Evolutionary conservation across 768 basidiomycete species (phyloP).

Genomic region (Clavaria fumosa): DNA sequence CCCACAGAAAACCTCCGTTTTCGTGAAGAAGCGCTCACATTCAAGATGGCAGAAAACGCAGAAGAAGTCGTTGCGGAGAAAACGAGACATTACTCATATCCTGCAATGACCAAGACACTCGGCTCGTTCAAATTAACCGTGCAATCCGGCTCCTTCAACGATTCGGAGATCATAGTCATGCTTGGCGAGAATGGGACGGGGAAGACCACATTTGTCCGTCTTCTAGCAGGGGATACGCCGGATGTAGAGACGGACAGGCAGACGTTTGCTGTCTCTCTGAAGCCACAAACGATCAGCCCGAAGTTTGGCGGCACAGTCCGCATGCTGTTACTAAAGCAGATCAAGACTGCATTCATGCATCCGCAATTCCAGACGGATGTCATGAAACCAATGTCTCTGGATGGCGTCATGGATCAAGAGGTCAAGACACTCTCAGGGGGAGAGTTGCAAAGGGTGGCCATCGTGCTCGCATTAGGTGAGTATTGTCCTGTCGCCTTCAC

Average conservation of each 20-base stretch:
- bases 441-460: constrained; percentile 95
- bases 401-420: constrained; percentile 92
- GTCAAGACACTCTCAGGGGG: constrained; percentile 98
- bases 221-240: constrained; percentile 86
- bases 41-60: constrained; percentile 95
- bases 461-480: constrained; percentile 78
- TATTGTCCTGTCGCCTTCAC: too few species aligned
- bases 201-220: constrained; percentile 94
- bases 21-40: constrained; percentile 87
- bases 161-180: constrained; percentile 99
- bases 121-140: constrained; percentile 93
- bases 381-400: constrained; percentile 92
- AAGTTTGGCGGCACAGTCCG: constrained; percentile 97
- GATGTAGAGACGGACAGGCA: constrained; percentile 75
- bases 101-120: constrained; percentile 92
- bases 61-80: constrained; percentile 82
- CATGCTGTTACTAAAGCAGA: constrained; percentile 85
- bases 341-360: constrained; percentile 94
- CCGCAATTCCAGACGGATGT: constrained; percentile 99
- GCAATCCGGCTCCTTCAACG: constrained; percentile 82
- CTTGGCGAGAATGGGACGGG: constrained; percentile 98
- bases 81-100: constrained; percentile 83
- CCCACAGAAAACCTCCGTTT: constrained; percentile 98
- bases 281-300: constrained; percentile 97
- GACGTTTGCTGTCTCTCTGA: constrained; percentile 77